Base-by-base conservation (phyloP, 169 alveolate genomes). In the Plasmodium reichenowi region DNA sequence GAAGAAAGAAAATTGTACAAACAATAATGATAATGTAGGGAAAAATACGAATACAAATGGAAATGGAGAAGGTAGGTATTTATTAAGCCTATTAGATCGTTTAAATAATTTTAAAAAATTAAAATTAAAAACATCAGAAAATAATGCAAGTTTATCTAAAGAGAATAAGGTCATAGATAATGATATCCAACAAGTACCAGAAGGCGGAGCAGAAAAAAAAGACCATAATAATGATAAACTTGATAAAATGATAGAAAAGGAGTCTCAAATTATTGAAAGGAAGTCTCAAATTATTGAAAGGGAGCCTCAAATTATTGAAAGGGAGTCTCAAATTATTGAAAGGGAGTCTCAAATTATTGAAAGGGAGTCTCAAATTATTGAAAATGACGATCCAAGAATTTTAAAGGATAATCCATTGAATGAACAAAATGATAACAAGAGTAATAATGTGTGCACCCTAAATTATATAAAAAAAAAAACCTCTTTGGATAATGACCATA, bases 21-120 rank as follows among this genome's bases (percentile, higher is more conserved):
- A 72, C 22, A 22, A 5, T 13, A 24, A 29, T 26, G 52, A 54
- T 0, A 29, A 60, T 24, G 29, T 38, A 32, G 72, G 47, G 1
- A 29, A 17, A 9, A 15, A 52, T 59, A 72, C 67, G 12, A 64
- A 72, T 38, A 22, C 3, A 12, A 24, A 29, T 26, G 52, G 68
- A 1, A 29, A 60, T 24, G 48, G 56, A 32, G 72, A 68, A 20
- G 66, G 72, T 4, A 72, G 74, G 1, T 83, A 83, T 63, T 45
- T 83, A 29, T 83, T 67, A 50, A 83, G 54, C 70, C 56, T 67
- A 63, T 43, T 83, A 68, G 83, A 70, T 32, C 83, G 83, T 52
- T 83, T 83, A 56, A 83, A 56, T 62, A 80, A 60, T 60, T 72
- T 68, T 15, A 83, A 60, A 20, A 83, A 83, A 48, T 26, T 20